Conservation (phyloP, 139 green algal species). For the Chlorella vulgaris region DNA sequence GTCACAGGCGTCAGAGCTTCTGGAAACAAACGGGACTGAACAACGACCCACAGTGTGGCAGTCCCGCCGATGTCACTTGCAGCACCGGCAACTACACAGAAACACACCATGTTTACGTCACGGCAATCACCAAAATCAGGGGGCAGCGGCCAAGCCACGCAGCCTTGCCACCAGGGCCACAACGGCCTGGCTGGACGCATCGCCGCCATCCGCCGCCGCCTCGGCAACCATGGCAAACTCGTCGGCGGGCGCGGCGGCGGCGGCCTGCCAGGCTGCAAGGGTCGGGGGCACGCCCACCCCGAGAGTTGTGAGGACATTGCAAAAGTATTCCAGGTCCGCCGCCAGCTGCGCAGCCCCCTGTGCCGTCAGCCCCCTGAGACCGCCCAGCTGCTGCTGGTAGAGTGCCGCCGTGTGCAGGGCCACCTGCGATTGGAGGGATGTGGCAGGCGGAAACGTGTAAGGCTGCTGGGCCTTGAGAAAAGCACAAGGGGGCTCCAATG, state of each 20-base stretch:
- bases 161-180: conserved; percentile 48
- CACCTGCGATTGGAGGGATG: not conserved
- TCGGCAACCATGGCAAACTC: conserved; percentile 22
- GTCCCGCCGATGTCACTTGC: too few species aligned
- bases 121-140: not conserved
- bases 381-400: conserved; percentile 57
- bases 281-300: conserved; percentile 65
- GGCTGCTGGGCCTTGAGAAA: not conserved
- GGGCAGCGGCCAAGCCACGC: too few species aligned
- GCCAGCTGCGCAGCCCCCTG: conserved; percentile 81
- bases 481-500: not conserved
- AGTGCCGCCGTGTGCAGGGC: conserved; percentile 28
- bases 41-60: too few species aligned
- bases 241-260: conserved; percentile 22
- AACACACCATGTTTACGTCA: not conserved
- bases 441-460: not conserved
- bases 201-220: conserved; percentile 38
- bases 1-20: too few species aligned
- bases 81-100: not conserved
- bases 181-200: conserved; percentile 14
- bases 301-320: conserved; percentile 89
- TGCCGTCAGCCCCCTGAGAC: conserved; percentile 51
- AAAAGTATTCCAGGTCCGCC: conserved; percentile 94
- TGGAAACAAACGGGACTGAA: too few species aligned
- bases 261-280: conserved; percentile 74